Conservation (phyloP, 129 eudicot species). For the Scalesia atractyloides region DNA sequence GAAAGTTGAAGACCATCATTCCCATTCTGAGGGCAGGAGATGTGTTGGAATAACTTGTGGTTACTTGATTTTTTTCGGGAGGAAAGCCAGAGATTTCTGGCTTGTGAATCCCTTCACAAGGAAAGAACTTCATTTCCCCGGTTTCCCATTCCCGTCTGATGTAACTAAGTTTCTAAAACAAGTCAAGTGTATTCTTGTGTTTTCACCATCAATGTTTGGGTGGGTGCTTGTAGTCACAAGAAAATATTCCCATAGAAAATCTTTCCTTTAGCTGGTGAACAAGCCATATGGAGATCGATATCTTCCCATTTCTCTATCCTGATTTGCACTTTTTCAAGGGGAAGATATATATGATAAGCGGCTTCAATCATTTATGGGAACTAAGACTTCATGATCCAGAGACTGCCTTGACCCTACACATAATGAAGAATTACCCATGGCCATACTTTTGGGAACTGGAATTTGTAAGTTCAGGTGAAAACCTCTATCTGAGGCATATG, state of each 20-base stretch:
- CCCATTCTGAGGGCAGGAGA: too few species aligned
- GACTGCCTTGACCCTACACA: neutral
- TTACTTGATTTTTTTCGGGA: too few species aligned
- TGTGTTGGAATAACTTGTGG: too few species aligned
- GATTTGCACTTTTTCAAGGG: slow-evolving; percentile 4
- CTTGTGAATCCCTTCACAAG: slow-evolving; percentile 36
- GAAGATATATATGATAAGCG: neutral
- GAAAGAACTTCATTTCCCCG: slow-evolving; percentile 28
- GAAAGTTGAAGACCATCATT: too few species aligned
- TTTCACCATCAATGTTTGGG: slow-evolving; percentile 1
- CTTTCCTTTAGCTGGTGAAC: slow-evolving; percentile 16
- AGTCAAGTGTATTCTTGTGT: neutral
- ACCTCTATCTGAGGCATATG: neutral
- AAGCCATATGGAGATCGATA: neutral
- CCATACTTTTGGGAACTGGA: neutral
- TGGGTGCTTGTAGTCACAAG: slow-evolving; percentile 4
- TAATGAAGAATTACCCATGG: neutral
- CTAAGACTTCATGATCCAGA: neutral
- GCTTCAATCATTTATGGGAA: neutral
- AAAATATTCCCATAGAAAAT: too few species aligned
- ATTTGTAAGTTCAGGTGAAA: slow-evolving; percentile 6
- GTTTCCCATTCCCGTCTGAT: neutral
- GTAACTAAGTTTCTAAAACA: too few species aligned
- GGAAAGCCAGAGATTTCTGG: neutral
- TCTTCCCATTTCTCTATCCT: neutral